Percentiles rank a stretch among this genome's conserved stretches.
These are phyloP conservation scores for Russula olivacea DNA, from an alignment of 768 basidiomycete genomes.

Conservation along the genomic window DNA sequence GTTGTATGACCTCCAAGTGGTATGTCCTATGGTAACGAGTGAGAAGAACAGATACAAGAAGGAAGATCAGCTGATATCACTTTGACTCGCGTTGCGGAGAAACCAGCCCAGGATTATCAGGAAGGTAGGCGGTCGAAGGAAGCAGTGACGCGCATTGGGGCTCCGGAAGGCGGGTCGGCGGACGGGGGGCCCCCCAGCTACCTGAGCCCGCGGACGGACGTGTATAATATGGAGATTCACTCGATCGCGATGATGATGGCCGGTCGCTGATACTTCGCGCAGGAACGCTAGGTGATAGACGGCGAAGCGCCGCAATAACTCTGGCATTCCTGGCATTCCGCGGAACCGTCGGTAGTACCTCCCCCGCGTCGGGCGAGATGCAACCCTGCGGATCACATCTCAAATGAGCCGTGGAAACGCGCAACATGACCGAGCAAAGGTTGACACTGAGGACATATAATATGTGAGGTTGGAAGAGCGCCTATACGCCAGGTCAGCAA, in stretches of 20 bases:
- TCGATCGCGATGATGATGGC: constrained; percentile 24
- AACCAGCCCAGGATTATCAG: constrained; percentile 17
- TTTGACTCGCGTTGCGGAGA: constrained; percentile 22
- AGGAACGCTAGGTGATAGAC: not conserved
- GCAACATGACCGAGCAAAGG: constrained; percentile 15
- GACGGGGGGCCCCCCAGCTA: constrained; percentile 17
- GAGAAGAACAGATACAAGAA: constrained; percentile 4
- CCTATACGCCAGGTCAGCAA: constrained; percentile 23
- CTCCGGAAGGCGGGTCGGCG: constrained; percentile 20
- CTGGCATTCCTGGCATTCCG: constrained; percentile 15
- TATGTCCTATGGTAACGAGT: constrained; percentile 41
- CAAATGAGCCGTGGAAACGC: constrained; percentile 12
- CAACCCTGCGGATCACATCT: constrained; percentile 14
- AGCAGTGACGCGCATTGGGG: constrained; percentile 15
- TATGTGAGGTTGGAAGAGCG: constrained; percentile 7
- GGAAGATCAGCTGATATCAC: constrained; percentile 13
- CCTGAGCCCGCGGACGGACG: constrained; percentile 18
- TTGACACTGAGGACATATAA: constrained; percentile 13
- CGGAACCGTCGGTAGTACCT: constrained; percentile 2
- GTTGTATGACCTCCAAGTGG: constrained; percentile 79
- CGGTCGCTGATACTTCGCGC: constrained; percentile 20
- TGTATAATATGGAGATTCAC: constrained; percentile 20
- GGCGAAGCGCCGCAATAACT: not conserved
- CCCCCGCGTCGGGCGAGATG: constrained; percentile 1
- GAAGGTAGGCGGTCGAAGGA: constrained; percentile 9